phyloP scores from a whole-genome alignment of 2,329 filamentous ascomycete genomes.

The Lanzia echinophila region DNA sequence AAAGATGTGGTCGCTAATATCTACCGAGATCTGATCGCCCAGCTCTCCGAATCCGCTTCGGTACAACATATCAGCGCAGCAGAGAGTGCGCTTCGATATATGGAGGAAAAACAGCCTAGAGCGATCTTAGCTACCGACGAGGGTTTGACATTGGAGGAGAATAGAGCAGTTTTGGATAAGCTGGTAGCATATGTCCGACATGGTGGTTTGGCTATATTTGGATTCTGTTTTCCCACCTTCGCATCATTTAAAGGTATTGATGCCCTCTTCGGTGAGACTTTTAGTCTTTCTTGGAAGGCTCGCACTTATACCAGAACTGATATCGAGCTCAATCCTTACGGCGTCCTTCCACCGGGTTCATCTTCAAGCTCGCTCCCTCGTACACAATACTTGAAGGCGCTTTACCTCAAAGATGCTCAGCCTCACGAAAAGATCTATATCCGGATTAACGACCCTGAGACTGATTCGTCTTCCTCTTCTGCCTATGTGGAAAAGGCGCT shows the following conservation, averaged over 20 bases:
- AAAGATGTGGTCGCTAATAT: slow-evolving; percentile 12
- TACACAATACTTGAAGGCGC: slow-evolving; percentile 27
- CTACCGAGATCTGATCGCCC: slow-evolving; percentile 15
- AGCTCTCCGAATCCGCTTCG: slow-evolving; percentile 8
- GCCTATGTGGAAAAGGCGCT: slow-evolving; percentile 15
- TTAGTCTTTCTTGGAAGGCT: slow-evolving; percentile 22
- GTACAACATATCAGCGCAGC: slow-evolving; percentile 16
- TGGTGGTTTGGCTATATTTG: slow-evolving; percentile 26
- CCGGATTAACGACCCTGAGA: slow-evolving; percentile 13
- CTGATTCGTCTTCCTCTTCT: slow-evolving; percentile 17
- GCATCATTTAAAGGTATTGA: slow-evolving; percentile 18
- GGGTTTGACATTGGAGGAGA: slow-evolving; percentile 17
- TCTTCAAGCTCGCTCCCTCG: slow-evolving; percentile 14
- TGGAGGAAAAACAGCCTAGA: slow-evolving; percentile 19
- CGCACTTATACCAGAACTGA: slow-evolving; percentile 21
- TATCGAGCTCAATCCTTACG: slow-evolving; percentile 18
- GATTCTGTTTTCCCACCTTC: slow-evolving; percentile 23
- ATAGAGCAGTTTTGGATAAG: slow-evolving; percentile 19
- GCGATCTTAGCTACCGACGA: slow-evolving; percentile 26
- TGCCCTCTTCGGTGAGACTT: slow-evolving; percentile 19
- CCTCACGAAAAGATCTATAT: slow-evolving; percentile 26
- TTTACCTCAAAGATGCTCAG: slow-evolving; percentile 25
- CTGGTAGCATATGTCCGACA: slow-evolving; percentile 20
- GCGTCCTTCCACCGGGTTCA: slow-evolving; percentile 9
- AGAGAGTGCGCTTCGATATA: slow-evolving; percentile 15